phyloP scores from a whole-genome alignment of 176 grass and related monocot species.

The Elaeis guineensis region DNA sequence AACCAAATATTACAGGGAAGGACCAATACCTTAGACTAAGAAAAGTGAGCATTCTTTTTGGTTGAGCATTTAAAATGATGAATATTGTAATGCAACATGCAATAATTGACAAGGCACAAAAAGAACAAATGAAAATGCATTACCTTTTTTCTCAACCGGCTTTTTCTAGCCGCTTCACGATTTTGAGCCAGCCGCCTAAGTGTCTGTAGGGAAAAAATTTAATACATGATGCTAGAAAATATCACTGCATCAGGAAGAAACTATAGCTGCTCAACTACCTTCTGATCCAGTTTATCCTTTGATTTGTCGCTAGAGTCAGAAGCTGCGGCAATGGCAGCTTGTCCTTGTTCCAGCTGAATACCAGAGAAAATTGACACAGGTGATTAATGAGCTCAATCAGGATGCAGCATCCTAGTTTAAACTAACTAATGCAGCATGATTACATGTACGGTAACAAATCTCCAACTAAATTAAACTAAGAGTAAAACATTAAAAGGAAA shows the following conservation, averaged over 20 bases:
- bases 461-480: too few species aligned
- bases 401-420: too few species aligned
- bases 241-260: not conserved
- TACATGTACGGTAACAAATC: too few species aligned
- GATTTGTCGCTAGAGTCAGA: constrained; percentile 20
- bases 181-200: constrained; percentile 92
- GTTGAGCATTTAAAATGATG: too few species aligned
- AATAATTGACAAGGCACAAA: not conserved
- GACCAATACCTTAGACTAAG: too few species aligned
- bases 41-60: too few species aligned
- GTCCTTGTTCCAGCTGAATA: constrained; percentile 54
- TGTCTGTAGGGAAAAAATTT: constrained; percentile 25
- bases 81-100: too few species aligned
- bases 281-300: constrained; percentile 82
- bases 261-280: constrained; percentile 34
- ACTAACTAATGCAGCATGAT: too few species aligned
- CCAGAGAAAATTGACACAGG: constrained; percentile 4
- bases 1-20: too few species aligned
- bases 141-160: constrained; percentile 98
- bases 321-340: constrained; percentile 1
- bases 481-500: too few species aligned
- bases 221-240: too few species aligned
- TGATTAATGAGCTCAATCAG: not conserved
- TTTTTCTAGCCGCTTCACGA: constrained; percentile 96
- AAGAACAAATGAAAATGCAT: not conserved